Conservation (phyloP, 768 basidiomycete genomes). For the Boletus vinaceobasis region DNA sequence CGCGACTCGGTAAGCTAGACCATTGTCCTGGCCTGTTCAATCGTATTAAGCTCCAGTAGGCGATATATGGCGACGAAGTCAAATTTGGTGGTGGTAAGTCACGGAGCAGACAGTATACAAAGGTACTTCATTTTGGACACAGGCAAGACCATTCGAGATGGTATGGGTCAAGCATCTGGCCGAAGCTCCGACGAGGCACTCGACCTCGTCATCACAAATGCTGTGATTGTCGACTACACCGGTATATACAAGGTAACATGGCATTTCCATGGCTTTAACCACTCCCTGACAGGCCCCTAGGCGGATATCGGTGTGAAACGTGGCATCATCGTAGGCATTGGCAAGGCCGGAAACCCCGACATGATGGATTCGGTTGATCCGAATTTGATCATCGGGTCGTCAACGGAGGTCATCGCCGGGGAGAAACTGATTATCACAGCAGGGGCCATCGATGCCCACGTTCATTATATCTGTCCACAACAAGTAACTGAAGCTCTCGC, state of each 20-base stretch:
- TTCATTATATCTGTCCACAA: conserved; percentile 95
- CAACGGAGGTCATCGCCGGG: conserved; percentile 94
- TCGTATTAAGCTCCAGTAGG: conserved; percentile 38
- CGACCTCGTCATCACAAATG: conserved; percentile 94
- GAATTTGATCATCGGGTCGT: conserved; percentile 77
- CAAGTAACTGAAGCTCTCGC: conserved; percentile 84
- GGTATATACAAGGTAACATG: conserved; percentile 84
- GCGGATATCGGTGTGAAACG: conserved; percentile 92
- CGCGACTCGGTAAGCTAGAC: conserved; percentile 58
- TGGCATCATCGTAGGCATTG: conserved; percentile 80
- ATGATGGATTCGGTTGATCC: conserved; percentile 78
- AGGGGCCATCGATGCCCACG: conserved; percentile 87
- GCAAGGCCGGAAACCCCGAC: conserved; percentile 98
- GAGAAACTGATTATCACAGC: conserved; percentile 94
- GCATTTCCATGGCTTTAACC: background rate
- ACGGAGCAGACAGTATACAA: background rate
- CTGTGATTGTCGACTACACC: conserved; percentile 89
- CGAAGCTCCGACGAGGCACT: conserved; percentile 63
- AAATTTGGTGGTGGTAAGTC: conserved; percentile 90
- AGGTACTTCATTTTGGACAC: background rate
- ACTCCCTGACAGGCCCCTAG: conserved; percentile 36
- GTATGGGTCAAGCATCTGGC: conserved; percentile 91
- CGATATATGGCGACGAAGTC: conserved; percentile 92
- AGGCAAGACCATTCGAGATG: conserved; percentile 94
- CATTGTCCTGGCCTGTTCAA: background rate